Conservation (phyloP, 2,329 filamentous ascomycete species). For the Harringtonia aguacate region DNA sequence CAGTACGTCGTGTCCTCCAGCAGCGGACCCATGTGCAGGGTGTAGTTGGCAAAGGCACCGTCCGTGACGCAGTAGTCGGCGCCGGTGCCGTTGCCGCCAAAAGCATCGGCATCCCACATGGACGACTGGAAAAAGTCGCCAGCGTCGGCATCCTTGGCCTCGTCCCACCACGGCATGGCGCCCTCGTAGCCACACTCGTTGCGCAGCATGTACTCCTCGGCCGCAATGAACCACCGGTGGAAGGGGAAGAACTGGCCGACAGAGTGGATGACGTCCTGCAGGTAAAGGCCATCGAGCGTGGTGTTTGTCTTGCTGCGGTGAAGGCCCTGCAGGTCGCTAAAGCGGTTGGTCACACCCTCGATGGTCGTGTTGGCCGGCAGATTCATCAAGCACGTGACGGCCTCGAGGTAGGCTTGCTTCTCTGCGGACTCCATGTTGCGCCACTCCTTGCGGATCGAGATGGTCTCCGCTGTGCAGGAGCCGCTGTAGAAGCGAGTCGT, state of each 20-base stretch:
- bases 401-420: constrained; percentile 1
- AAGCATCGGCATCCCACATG: constrained; percentile 21
- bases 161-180: constrained; percentile 29
- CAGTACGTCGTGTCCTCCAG: background rate
- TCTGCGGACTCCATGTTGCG: constrained; percentile 3
- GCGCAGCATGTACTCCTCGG: constrained; percentile 25
- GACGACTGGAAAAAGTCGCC: constrained; percentile 20
- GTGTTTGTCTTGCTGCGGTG: constrained; percentile 12
- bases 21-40: constrained; percentile 21
- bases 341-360: constrained; percentile 3
- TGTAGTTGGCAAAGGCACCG: constrained; percentile 18
- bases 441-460: constrained; percentile 3
- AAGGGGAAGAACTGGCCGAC: constrained; percentile 24
- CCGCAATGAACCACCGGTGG: constrained; percentile 26
- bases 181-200: constrained; percentile 25
- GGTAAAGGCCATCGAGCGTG: background rate
- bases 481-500: background rate
- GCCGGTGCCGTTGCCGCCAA: constrained; percentile 15
- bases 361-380: background rate
- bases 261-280: constrained; percentile 5
- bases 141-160: constrained; percentile 15
- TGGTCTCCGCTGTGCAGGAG: background rate
- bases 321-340: constrained; percentile 5
- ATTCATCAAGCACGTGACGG: constrained; percentile 3
- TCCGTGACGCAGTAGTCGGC: constrained; percentile 21